Base-by-base conservation (phyloP, 306 rosid genomes). In the Trifolium subterraneum region DNA sequence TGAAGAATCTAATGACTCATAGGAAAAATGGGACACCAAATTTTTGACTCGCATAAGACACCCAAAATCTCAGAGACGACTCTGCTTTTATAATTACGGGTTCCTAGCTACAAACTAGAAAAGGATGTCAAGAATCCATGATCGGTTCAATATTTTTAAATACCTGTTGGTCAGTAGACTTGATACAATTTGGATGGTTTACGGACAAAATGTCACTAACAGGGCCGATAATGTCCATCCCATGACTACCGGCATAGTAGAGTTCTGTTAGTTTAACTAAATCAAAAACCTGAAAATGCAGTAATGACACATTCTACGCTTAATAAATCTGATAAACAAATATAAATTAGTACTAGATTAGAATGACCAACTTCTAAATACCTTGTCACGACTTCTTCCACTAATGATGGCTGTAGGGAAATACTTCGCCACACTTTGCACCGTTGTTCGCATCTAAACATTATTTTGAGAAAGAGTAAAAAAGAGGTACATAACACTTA, bases 241-340 rank as follows among this genome's bases (percentile, higher is more conserved):
- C 98, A 82, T 91, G 98, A 82, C 98, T 93, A 72, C 97, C 97
- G 41, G 98, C 97, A 51, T 93, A 93, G 86, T 88, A 88, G n/a
- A 93, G 94, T 84, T 93, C 97, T 31, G 91, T 88, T 84, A 93
- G 85, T 88, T 90, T 93, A 77, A 93, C 91, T 75, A 93, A 82
- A 18, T 91, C 94, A 76, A 50, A 89, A 48, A 93, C 98, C 97
- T 93, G 89, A 67, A 82, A 84, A 42, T 31, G 4, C 33, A 54
- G 10, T 12, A 33, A 8, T 47, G 56, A 79, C 71, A 66, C 64
- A 15, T 61, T 78, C 18, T 61, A 69, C 18, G 41, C 56, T 22
- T 62, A 25, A 62, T 52, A 59, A 38, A 68, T 68, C 6, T 25
- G 7, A 52, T 41, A 36, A 33, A 56, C 8, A 41, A 33, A 33